Percentiles rank a stretch among this genome's conserved stretches.
Evolutionary conservation across 108 stramenopile species (phyloP).

Genomic region (Fistulifera pelliculosa): DNA sequence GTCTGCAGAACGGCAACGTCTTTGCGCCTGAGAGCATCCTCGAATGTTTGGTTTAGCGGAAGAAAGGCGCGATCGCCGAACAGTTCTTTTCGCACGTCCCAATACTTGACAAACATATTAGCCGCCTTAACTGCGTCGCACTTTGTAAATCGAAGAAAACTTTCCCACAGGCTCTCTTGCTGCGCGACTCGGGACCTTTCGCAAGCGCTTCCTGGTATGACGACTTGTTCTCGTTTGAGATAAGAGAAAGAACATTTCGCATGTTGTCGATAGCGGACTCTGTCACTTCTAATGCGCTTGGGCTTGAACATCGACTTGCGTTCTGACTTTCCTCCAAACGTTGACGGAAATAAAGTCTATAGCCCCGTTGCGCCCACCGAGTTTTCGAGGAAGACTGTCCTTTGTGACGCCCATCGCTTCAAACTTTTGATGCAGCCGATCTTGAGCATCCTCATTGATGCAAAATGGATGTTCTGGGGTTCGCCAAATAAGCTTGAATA

Average conservation of each 20-base stretch:
- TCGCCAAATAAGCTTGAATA: too few relatives aligned
- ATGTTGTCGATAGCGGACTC: neutral
- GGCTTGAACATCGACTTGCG: too few relatives aligned
- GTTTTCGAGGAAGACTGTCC: too few relatives aligned
- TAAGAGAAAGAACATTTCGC: neutral
- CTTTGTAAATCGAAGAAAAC: slow-evolving; percentile 8
- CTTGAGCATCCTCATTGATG: too few relatives aligned
- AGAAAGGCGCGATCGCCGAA: slow-evolving; percentile 13
- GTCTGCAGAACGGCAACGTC: slow-evolving; percentile 4
- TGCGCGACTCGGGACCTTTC: slow-evolving; percentile 7
- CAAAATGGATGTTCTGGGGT: too few relatives aligned
- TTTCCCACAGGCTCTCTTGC: slow-evolving; percentile 3
- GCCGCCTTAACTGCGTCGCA: slow-evolving; percentile 3
- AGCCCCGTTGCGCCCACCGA: too few relatives aligned
- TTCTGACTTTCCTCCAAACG: too few relatives aligned
- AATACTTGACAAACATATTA: slow-evolving; percentile 9
- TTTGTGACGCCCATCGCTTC: too few relatives aligned
- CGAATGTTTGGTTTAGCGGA: slow-evolving; percentile 7
- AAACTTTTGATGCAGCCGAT: too few relatives aligned
- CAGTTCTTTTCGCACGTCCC: slow-evolving; percentile 8
- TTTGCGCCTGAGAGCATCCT: slow-evolving; percentile 4
- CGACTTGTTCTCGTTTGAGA: slow-evolving; percentile 11
- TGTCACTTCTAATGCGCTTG: too few relatives aligned
- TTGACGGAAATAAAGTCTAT: too few relatives aligned
- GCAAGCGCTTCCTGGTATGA: slow-evolving; percentile 13